Conservation (phyloP, 495 filamentous ascomycete species). For the Annulohypoxylon maeteangense region DNA sequence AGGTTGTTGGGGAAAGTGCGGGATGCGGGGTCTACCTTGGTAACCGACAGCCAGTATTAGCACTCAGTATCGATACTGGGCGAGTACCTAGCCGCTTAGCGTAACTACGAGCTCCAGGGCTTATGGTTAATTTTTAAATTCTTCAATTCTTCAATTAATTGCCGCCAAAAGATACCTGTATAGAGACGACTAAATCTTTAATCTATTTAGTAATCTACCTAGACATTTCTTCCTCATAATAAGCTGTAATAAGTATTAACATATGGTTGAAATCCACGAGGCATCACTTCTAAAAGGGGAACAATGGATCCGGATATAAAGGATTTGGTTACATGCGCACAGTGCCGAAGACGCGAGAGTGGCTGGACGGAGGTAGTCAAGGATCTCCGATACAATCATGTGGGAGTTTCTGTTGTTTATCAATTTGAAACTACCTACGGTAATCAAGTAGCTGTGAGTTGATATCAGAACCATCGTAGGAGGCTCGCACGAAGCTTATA, state of each 20-base stretch:
- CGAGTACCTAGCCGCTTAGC: not conserved
- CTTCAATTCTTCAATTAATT: not conserved
- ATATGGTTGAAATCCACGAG: not conserved
- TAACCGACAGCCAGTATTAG: not conserved
- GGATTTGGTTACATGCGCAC: conserved; percentile 2
- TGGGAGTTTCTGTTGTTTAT: not conserved
- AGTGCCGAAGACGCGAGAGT: not conserved
- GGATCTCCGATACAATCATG: not conserved
- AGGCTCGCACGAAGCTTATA: not conserved
- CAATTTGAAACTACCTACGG: not conserved
- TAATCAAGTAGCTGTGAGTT: not conserved
- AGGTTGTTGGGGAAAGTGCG: conserved; percentile 39
- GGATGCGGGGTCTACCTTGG: conserved; percentile 22
- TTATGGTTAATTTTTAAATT: not conserved
- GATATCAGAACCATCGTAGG: not conserved
- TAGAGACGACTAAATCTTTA: no score
- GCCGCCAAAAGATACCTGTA: not conserved
- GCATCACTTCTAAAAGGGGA: not conserved
- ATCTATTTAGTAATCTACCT: no score
- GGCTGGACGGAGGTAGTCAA: not conserved
- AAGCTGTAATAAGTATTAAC: no score
- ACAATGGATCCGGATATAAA: not conserved
- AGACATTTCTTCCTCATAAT: no score
- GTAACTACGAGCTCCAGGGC: not conserved
- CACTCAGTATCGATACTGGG: not conserved